Evolutionary conservation across 179 eudicot species (phyloP), one percentile per base, ranked within the genome.

Genomic region (Silene vulgaris): DNA sequence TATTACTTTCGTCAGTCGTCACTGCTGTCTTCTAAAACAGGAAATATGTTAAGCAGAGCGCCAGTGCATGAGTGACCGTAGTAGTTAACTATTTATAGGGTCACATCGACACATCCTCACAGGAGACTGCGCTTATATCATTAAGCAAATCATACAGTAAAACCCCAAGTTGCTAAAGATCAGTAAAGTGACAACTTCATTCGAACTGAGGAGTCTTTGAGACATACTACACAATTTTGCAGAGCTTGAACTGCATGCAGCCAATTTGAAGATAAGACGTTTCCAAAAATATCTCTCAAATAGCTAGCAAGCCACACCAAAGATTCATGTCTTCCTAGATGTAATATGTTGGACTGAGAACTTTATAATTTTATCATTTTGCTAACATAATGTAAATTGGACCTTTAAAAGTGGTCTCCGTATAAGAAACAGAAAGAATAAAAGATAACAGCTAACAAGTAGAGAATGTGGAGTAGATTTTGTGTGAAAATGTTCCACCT

Each of bases 291-390:
- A 8, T 40, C 21, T 35, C 12, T 67, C 35, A 69, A 45, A 69
- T 43, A 17, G 12, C 35, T 20, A 48, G 57, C 54, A 21, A 26
- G 19, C 26, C 60, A 70, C 73, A 29, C 12, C 68, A 30, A 32
- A 26, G 26, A 13, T 64, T 28, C 35, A 28, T 21, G 17, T 13
- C 35, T 64, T 26, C 13, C 28, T 11, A 64, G 35, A 64, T 64
- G 37, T 63, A 61, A 61, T 63, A 26, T 63, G 67, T 21, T 63
- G 32, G 67, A 63, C 30, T 9, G 32, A 63, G 67, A 63, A 35
- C 35, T 63, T 26, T 63, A 21, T 63, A 63, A 17, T 23, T 63
- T 63, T 11, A 63, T 21, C 67, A 63, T 21, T 63, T 63, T 63
- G 67, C 32, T 63, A 63, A 26, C 29, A 8, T 63, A 8, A 63